A percentile compares a stretch with the other conserved stretches of the same genome.
These are phyloP conservation scores for Globisporangium takayamanum DNA, from an alignment of 352 stramenopile genomes.

Conservation along the genomic window DNA sequence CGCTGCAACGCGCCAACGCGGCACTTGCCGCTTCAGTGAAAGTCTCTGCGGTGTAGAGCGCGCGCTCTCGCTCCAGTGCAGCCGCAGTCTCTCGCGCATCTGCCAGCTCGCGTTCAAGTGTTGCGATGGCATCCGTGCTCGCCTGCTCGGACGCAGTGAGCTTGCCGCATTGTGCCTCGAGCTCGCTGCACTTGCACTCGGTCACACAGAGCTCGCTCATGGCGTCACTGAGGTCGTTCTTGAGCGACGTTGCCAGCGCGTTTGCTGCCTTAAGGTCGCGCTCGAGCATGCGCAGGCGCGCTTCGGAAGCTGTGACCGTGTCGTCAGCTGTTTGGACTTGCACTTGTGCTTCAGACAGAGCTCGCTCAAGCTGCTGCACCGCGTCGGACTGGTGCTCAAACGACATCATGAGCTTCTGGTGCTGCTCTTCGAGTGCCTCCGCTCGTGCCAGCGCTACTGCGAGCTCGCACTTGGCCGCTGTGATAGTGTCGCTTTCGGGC, in stretches of 20 bases:
- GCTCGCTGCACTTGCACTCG: slow-evolving; percentile 8
- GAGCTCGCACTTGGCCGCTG: slow-evolving; percentile 8
- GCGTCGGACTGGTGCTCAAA: slow-evolving; percentile 9
- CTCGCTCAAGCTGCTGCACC: slow-evolving; percentile 10
- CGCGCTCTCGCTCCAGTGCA: not conserved
- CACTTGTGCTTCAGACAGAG: slow-evolving; percentile 1
- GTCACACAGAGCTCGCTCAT: slow-evolving; percentile 14
- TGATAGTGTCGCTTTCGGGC: not conserved
- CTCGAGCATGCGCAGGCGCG: slow-evolving; percentile 1
- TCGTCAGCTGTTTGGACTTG: not conserved
- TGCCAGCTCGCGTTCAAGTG: not conserved
- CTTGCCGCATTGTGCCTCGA: not conserved
- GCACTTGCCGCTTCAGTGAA: not conserved
- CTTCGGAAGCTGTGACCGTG: slow-evolving; percentile 6
- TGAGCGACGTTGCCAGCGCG: not conserved
- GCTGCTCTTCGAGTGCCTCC: slow-evolving; percentile 13
- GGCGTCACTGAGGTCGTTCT: slow-evolving; percentile 7
- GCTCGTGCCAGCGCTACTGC: slow-evolving; percentile 2
- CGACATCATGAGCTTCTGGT: slow-evolving; percentile 16
- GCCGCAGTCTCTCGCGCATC: not conserved
- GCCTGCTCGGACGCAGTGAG: not conserved
- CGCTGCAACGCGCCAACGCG: not conserved
- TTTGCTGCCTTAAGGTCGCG: slow-evolving; percentile 1
- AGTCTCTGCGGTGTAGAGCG: not conserved
- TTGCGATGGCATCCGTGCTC: not conserved